A percentile compares a stretch with the other conserved stretches of the same genome.
These are phyloP conservation scores for Fomitopsis schrenkii DNA, from an alignment of 1,284 basidiomycete species.

Conservation along the genomic window DNA sequence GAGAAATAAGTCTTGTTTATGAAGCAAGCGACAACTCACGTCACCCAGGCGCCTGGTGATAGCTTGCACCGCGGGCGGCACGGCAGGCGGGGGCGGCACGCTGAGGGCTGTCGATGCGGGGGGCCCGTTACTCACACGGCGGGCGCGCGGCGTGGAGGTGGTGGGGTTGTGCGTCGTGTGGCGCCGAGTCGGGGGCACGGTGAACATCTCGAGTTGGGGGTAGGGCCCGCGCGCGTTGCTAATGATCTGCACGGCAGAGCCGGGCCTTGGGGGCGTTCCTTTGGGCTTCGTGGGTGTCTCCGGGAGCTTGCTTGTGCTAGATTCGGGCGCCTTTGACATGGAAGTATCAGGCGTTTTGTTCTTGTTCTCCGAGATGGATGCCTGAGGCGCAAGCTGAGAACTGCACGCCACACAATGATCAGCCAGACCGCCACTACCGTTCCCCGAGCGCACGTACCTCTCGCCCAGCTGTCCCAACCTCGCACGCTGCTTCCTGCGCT, in stretches of 20 bases:
- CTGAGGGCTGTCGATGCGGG: not conserved
- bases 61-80: slow-evolving; percentile 13
- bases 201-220: slow-evolving; percentile 58
- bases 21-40: slow-evolving; percentile 8
- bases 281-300: not conserved
- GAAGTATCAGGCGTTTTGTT: not conserved
- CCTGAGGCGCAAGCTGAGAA: not conserved
- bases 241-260: slow-evolving; percentile 36
- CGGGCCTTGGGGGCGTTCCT: not conserved
- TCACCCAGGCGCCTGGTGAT: slow-evolving; percentile 21
- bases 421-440: not conserved
- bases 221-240: slow-evolving; percentile 57
- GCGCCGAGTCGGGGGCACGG: slow-evolving; percentile 28
- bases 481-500: slow-evolving; percentile 41
- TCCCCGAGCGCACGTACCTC: slow-evolving; percentile 23
- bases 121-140: not conserved
- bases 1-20: slow-evolving; percentile 2
- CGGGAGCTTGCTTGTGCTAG: not conserved
- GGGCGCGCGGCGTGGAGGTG: slow-evolving; percentile 4
- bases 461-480: slow-evolving; percentile 23
- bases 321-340: not conserved
- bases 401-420: not conserved
- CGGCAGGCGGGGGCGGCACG: not conserved
- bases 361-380: not conserved
- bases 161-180: slow-evolving; percentile 24